Evolutionary conservation across 2,329 filamentous ascomycete genomes (phyloP), one percentile per base, ranked within the genome.

Genomic region (Metarhizium brunneum): DNA sequence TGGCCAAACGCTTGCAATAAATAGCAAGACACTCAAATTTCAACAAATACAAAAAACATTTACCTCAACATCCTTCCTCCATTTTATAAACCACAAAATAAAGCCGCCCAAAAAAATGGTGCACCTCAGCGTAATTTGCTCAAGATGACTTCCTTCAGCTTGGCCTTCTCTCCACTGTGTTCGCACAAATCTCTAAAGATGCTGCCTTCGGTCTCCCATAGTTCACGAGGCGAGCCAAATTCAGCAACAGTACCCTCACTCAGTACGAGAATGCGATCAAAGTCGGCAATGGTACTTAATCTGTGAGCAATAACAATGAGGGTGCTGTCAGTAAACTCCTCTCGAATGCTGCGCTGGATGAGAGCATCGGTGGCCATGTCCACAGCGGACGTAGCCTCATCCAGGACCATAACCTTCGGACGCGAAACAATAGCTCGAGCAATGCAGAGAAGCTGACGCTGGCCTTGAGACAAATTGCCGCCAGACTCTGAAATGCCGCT

Each of bases 341-440:
- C 82, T 25, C 86, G 78, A 61, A 91, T 90, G 52, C 78, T 83
- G 6, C 84, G 79, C 71, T 91, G 87, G 63, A 91, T 91, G 30
- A 89, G 77, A 1, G 78, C 73, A 65, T 92, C 88, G 0, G 88
- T 91, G 45, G 79, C 75, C 84, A 90, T 89, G 67, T 91, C 88
- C 2, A 92, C 87, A 0, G 88, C 87, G 3, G 82, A 86, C 0
- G 88, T 92, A 0, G 88, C 88, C 71, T 92, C 88, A 66, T 92
- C 88, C 1, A 92, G 78, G 1, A 92, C 83, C 81, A 92, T 87
- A 62, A 92, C 83, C 65, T 87, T 86, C 3, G 88, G 87, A 0
- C 84, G 79, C 0, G 82, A 78, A 29, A 90, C 83, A 61, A 90
- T 89, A 52, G 84, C 87, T 52, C 84, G 84, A 1, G 87, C 87